Conservation (phyloP, 2,329 filamentous ascomycete genomes). For the Cercospora sesami region DNA sequence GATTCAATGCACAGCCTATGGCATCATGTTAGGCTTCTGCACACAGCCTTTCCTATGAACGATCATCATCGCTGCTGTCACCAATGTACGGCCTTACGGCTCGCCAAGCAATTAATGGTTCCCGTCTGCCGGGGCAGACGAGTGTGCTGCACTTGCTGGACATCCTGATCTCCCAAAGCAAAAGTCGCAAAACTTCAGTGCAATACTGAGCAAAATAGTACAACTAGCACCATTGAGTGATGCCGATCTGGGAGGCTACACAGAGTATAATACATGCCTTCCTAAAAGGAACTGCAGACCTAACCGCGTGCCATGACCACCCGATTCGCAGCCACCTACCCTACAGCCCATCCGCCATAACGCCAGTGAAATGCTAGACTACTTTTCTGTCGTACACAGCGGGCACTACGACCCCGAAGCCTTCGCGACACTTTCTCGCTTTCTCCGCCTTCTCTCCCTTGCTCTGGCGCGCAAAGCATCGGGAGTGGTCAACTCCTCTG, state of each 20-base stretch:
- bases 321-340: background rate
- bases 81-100: background rate
- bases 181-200: background rate
- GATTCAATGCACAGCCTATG: background rate
- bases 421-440: constrained; percentile 50
- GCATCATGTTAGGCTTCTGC: background rate
- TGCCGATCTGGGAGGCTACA: background rate
- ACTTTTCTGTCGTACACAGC: background rate
- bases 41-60: background rate
- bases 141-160: background rate
- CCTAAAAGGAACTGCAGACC: background rate
- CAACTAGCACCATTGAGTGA: background rate
- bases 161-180: background rate
- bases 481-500: constrained; percentile 60
- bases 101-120: background rate
- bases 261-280: background rate
- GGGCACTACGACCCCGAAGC: background rate
- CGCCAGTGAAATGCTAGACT: background rate
- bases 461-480: constrained; percentile 57
- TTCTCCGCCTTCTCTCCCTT: constrained; percentile 62
- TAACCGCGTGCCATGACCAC: background rate
- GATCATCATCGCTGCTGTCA: background rate
- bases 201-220: background rate
- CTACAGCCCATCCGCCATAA: background rate
- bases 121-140: background rate